phyloP scores from a whole-genome alignment of 495 filamentous ascomycete genomes.

The Xylaria sp. region DNA sequence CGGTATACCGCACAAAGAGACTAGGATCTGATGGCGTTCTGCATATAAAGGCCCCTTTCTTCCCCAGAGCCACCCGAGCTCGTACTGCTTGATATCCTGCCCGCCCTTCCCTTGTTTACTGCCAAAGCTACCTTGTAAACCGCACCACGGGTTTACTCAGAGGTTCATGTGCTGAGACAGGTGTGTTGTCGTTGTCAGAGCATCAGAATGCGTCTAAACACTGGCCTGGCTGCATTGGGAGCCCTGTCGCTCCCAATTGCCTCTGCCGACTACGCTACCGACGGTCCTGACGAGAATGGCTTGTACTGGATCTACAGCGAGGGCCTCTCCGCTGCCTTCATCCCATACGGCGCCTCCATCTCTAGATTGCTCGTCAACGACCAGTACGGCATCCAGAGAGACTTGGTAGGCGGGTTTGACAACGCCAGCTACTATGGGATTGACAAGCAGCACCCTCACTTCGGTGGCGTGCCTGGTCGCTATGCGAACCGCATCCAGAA shows the following conservation, averaged over 20 bases:
- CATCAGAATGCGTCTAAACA: slow-evolving; percentile 40
- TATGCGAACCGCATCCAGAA: slow-evolving; percentile 92
- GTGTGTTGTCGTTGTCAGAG: neutral
- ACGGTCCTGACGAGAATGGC: slow-evolving; percentile 53
- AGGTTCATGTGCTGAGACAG: too few species aligned
- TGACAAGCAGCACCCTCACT: slow-evolving; percentile 75
- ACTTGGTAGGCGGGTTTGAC: slow-evolving; percentile 81
- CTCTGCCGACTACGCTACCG: slow-evolving; percentile 30
- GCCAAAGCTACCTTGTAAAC: neutral
- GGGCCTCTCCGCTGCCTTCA: slow-evolving; percentile 75
- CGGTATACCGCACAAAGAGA: neutral
- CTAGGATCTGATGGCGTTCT: neutral
- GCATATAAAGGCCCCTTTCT: slow-evolving; percentile 19
- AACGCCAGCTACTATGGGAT: slow-evolving; percentile 73
- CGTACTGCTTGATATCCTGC: slow-evolving; percentile 8
- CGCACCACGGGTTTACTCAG: neutral
- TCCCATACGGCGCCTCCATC: slow-evolving; percentile 80
- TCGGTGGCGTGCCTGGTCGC: slow-evolving; percentile 77
- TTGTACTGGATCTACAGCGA: slow-evolving; percentile 77
- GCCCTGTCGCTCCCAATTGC: slow-evolving; percentile 39
- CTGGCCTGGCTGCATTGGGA: slow-evolving; percentile 36
- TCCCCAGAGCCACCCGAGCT: neutral
- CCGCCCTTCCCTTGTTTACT: slow-evolving; percentile 2
- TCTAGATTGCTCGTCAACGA: slow-evolving; percentile 78
- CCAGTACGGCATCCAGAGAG: slow-evolving; percentile 65